phyloP scores from a whole-genome alignment of 805 yeast species.

The Ascoidea asiatica region DNA sequence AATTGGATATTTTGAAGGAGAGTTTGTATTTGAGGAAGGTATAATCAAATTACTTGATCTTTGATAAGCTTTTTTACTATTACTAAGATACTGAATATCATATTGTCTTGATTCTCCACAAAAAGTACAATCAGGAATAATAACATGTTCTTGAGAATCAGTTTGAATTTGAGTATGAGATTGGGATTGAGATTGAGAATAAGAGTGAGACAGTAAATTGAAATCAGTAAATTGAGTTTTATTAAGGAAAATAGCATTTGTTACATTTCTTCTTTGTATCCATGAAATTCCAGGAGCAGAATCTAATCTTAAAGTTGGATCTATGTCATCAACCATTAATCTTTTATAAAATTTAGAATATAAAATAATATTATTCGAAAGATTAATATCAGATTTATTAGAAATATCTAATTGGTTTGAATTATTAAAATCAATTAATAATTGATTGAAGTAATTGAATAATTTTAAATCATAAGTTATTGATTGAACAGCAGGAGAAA shows the following conservation, averaged over 20 bases:
- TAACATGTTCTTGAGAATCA: constrained; percentile 38
- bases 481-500: constrained; percentile 26
- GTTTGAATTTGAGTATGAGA: constrained; percentile 11
- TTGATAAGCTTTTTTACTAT: neutral
- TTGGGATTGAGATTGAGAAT: too few species aligned
- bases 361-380: neutral
- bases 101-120: constrained; percentile 74
- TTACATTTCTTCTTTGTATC: constrained; percentile 46
- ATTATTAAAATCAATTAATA: constrained; percentile 13
- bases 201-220: too few species aligned
- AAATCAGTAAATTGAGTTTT: constrained; percentile 39
- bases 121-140: constrained; percentile 66
- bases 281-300: constrained; percentile 49
- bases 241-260: constrained; percentile 64
- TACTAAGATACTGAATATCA: constrained; percentile 49
- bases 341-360: constrained; percentile 40
- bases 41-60: neutral
- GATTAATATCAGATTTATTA: neutral
- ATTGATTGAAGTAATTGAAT: constrained; percentile 23
- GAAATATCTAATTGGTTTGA: neutral
- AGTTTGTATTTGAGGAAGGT: neutral
- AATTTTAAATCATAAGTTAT: constrained; percentile 27
- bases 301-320: constrained; percentile 54
- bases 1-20: constrained; percentile 41
- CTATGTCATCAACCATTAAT: constrained; percentile 66